Evolutionary conservation across 805 yeast genomes (phyloP).

Genomic region (Metschnikowia colocasiae): DNA sequence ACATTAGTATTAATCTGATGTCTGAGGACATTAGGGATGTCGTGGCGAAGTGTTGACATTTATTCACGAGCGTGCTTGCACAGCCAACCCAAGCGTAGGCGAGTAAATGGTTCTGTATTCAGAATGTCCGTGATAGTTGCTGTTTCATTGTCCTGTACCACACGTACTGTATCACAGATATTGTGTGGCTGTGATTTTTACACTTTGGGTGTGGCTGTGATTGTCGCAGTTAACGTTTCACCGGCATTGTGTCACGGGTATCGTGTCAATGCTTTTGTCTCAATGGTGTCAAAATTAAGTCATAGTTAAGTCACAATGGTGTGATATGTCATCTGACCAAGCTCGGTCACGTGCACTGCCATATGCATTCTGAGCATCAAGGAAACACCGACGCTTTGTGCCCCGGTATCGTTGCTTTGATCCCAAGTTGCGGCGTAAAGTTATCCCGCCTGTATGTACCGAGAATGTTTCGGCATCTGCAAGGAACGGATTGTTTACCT

Average conservation of each 20-base stretch:
- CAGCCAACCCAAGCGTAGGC: background rate
- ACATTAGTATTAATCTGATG: too few species aligned
- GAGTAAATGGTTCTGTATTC: background rate
- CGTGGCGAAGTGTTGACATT: background rate
- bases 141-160: background rate
- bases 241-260: background rate
- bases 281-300: too few species aligned
- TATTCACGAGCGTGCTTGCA: background rate
- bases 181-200: background rate
- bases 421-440: background rate
- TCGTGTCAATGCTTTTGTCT: too few species aligned
- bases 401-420: background rate
- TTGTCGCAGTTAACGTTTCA: too few species aligned
- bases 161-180: background rate
- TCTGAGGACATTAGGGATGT: too few species aligned
- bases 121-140: background rate
- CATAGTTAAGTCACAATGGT: too few species aligned
- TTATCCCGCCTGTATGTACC: background rate
- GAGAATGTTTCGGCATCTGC: conserved; percentile 3
- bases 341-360: background rate
- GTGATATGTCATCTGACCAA: background rate
- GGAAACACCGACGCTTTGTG: background rate
- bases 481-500: conserved; percentile 2
- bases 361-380: background rate
- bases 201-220: background rate